Conservation (phyloP, 2,329 filamentous ascomycete species). For the Sporothrix brunneoviolacea region DNA sequence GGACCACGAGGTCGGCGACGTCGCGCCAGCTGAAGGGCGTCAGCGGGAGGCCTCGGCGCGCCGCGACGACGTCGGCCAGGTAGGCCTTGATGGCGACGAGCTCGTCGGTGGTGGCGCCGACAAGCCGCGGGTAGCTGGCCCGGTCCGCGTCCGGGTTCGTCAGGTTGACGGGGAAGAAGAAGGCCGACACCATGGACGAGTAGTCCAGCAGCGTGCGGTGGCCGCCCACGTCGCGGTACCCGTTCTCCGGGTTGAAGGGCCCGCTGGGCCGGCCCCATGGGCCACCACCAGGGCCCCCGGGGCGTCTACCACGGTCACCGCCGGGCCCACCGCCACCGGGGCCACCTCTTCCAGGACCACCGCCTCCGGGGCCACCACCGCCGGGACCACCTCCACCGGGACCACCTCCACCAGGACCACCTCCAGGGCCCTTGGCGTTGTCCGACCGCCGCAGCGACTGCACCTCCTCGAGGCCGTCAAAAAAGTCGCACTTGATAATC, state of each 20-base stretch:
- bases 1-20: constrained; percentile 11
- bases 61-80: constrained; percentile 1
- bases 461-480: constrained; percentile 10
- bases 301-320: not conserved
- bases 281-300: not conserved
- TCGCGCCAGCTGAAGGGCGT: constrained; percentile 12
- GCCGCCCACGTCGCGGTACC: constrained; percentile 10
- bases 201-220: constrained; percentile 12
- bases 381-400: constrained; percentile 1
- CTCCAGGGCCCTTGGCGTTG: not conserved
- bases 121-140: constrained; percentile 2
- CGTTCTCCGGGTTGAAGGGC: constrained; percentile 6
- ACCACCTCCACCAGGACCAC: constrained; percentile 2
- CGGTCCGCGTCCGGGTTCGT: constrained; percentile 9
- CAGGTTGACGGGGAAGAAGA: constrained; percentile 13
- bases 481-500: constrained; percentile 15
- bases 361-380: not conserved
- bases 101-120: not conserved
- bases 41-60: not conserved
- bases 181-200: constrained; percentile 13
- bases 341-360: not conserved
- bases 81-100: constrained; percentile 7
- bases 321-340: not conserved
- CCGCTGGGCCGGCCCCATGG: not conserved
- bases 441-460: constrained; percentile 10